Conservation (phyloP, 306 rosid genomes). For the Rubus idaeus region DNA sequence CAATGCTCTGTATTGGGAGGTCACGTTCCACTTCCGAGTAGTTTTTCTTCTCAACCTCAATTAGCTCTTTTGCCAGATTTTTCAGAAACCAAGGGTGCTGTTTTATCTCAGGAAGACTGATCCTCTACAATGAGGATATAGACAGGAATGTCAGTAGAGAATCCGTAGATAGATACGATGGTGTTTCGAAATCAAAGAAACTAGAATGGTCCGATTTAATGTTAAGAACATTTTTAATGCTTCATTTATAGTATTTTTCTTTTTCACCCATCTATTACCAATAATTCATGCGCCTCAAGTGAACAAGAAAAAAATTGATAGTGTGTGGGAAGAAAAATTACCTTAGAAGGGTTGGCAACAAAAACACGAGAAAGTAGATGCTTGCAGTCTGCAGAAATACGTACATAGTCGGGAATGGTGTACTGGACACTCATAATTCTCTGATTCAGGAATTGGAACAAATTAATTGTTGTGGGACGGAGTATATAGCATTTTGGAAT, state of each 20-base stretch:
- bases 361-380: conserved; percentile 70
- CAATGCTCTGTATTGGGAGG: conserved; percentile 56
- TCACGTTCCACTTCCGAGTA: conserved; percentile 29
- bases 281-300: not conserved
- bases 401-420: conserved; percentile 79
- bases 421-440: conserved; percentile 74
- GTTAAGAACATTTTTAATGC: not conserved
- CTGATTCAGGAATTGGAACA: conserved; percentile 47
- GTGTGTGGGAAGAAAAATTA: conserved; percentile 10
- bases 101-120: conserved; percentile 70
- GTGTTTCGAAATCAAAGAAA: not conserved
- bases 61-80: conserved; percentile 60
- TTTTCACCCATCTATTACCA: not conserved
- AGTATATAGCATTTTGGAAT: not conserved
- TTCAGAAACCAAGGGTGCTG: conserved; percentile 82
- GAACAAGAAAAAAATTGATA: not conserved
- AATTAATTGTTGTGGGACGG: conserved; percentile 2
- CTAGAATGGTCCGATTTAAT: not conserved
- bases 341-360: conserved; percentile 81
- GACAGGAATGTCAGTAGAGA: not conserved
- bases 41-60: conserved; percentile 54
- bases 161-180: not conserved
- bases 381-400: conserved; percentile 66
- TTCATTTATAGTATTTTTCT: not conserved
- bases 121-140: conserved; percentile 48